Base-by-base conservation (phyloP, 352 stramenopile genomes). In the Phytophthora sojae region DNA sequence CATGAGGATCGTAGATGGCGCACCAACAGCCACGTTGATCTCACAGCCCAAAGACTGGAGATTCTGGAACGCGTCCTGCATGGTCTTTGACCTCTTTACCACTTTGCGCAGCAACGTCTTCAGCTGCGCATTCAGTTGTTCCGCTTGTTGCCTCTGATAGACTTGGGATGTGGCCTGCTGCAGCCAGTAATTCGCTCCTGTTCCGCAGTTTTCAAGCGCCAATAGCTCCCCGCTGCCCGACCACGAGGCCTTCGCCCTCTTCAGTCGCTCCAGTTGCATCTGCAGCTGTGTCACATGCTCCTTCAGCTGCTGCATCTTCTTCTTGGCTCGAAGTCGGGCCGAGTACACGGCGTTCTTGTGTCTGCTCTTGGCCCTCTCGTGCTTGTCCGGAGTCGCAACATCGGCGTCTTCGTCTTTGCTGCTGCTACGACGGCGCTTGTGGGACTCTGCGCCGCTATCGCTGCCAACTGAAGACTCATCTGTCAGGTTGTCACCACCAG, bases 231-330 rank as follows among this genome's bases (percentile, higher is more conserved):
- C 14, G 35, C 11, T 53, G 7, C 12, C 32, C 30, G 21, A 51
- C 7, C 29, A 37, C 30, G 50, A 23, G 0, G 12, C 7, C 19
- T 57, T 55, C n/a, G 56, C 17, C 8, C 19, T 53, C n/a, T 61
- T 75, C 7, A 75, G 51, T 7, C 68, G 55, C n/a, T 72, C 47
- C 52, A 75, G 15, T 44, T 75, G 68, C 62, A 71, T 59, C 47
- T 75, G 62, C 19, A 72, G 51, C 35, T 61, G 56, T 51, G 29
- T 30, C 35, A 61, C 56, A n/a, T 71, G 56, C 19, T 75, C 62
- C 37, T 72, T 67, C 49, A 75, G 45, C 8, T 52, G 35, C 9
- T 60, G 42, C 68, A 70, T 53, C 53, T 75, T 75, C 62, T 71
- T 75, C 51, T 75, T 75, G 51, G 63, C 68, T 0, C 68, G 68